A percentile compares a stretch with the other conserved stretches of the same genome.
These are phyloP conservation scores for Leishmania arabica DNA, from an alignment of 208 protist genomes.

Conservation along the genomic window DNA sequence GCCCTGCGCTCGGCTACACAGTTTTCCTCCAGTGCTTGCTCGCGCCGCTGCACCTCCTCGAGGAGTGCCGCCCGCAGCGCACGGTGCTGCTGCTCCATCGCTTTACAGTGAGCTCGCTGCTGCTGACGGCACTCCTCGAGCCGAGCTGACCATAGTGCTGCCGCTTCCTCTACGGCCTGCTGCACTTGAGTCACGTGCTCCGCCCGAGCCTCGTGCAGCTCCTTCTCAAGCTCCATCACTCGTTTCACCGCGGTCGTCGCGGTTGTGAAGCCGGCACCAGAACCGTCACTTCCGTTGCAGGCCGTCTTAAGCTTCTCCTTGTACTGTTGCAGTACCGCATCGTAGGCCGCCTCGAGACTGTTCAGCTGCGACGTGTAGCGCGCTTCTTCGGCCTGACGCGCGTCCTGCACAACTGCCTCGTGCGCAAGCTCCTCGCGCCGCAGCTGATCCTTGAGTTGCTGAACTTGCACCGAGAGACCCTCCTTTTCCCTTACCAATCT, in stretches of 20 bases:
- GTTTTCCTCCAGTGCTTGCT: conserved; percentile 28
- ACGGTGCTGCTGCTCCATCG: conserved; percentile 29
- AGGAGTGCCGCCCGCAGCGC: conserved; percentile 20
- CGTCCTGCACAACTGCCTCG: conserved; percentile 15
- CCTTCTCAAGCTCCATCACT: conserved; percentile 24
- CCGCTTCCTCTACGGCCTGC: conserved; percentile 12
- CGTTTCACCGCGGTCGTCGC: conserved; percentile 17
- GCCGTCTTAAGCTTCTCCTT: conserved; percentile 6
- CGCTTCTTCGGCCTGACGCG: not conserved
- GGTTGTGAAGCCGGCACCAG: not conserved
- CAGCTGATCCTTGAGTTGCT: conserved; percentile 10
- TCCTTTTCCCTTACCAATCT: conserved; percentile 20
- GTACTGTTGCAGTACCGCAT: conserved; percentile 13
- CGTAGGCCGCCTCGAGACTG: conserved; percentile 13
- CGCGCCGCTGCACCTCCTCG: conserved; percentile 25
- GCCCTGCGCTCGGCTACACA: conserved; percentile 22
- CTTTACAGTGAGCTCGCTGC: conserved; percentile 8
- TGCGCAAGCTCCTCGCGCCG: conserved; percentile 6
- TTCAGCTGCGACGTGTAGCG: conserved; percentile 10
- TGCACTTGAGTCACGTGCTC: conserved; percentile 13
- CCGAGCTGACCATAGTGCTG: conserved; percentile 11
- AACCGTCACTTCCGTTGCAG: not conserved
- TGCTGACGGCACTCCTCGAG: conserved; percentile 15
- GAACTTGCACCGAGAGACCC: not conserved
- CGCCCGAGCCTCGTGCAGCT: conserved; percentile 20